These are phyloP conservation scores for Hypoxylon sp. DNA, from an alignment of 2,329 filamentous ascomycete genomes.

Conservation along the genomic window DNA sequence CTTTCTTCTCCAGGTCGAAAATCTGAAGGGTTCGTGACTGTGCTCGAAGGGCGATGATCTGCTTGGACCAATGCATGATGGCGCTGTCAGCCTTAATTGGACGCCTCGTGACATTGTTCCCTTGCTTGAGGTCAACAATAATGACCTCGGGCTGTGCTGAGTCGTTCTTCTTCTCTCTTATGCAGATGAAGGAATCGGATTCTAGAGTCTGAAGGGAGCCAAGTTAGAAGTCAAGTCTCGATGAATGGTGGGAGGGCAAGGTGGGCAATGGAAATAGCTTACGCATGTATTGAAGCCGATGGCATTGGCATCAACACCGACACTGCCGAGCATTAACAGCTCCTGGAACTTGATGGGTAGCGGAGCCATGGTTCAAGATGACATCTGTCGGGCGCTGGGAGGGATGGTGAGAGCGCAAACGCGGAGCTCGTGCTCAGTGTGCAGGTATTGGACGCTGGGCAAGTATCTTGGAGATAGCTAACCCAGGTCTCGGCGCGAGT, in stretches of 20 bases:
- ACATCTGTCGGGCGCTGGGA: constrained; percentile 38
- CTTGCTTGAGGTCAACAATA: constrained; percentile 97
- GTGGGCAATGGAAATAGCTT: constrained; percentile 51
- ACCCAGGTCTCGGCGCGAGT: constrained; percentile 10
- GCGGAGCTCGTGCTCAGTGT: constrained; percentile 15
- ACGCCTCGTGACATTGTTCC: constrained; percentile 91
- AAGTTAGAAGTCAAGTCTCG: constrained; percentile 18
- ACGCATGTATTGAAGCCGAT: constrained; percentile 91
- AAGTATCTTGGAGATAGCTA: constrained; percentile 15
- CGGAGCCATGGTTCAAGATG: constrained; percentile 63
- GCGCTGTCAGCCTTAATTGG: constrained; percentile 99
- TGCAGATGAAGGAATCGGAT: constrained; percentile 95
- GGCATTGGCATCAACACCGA: constrained; percentile 55
- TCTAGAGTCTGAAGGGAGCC: constrained; percentile 80
- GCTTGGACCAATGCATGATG: constrained; percentile 97
- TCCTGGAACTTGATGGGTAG: constrained; percentile 94
- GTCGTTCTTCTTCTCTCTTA: constrained; percentile 91
- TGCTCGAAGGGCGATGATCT: constrained; percentile 96
- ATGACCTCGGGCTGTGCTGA: constrained; percentile 89
- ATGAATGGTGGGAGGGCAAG: constrained; percentile 2
- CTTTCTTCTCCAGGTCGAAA: constrained; percentile 91
- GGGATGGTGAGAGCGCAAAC: constrained; percentile 31
- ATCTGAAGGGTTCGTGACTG: constrained; percentile 95
- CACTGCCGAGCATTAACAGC: constrained; percentile 72
- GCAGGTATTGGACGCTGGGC: constrained; percentile 17